Conservation (phyloP, 75 land plant species). For the Pinus taeda region DNA sequence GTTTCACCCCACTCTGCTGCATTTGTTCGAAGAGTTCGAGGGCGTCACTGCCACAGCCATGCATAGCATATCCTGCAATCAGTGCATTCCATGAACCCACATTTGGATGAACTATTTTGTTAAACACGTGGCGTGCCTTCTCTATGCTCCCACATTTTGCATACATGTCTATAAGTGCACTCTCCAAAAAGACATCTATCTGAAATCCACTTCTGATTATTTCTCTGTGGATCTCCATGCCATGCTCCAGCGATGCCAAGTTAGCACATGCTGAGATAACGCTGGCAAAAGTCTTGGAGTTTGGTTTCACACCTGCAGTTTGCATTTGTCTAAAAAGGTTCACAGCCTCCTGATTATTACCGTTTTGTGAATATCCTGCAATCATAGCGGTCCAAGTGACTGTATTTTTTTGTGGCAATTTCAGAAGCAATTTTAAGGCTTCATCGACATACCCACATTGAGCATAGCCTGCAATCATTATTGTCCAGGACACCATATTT, state of each 20-base stretch:
- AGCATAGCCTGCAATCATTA: slow-evolving; percentile 13
- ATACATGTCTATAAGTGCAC: slow-evolving; percentile 13
- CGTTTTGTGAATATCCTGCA: slow-evolving; percentile 11
- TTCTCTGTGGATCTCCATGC: slow-evolving; percentile 16
- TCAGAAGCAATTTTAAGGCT: slow-evolving; percentile 8
- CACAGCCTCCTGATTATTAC: slow-evolving; percentile 2
- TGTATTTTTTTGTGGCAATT: slow-evolving; percentile 4
- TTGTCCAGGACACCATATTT: slow-evolving; percentile 8
- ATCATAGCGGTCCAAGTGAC: slow-evolving; percentile 16
- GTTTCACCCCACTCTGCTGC: slow-evolving; percentile 6
- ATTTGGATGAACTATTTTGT: slow-evolving; percentile 5
- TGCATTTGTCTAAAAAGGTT: slow-evolving; percentile 13
- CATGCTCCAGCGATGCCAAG: slow-evolving; percentile 8
- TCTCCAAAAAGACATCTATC: slow-evolving; percentile 1
- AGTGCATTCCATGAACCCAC: slow-evolving; percentile 7
- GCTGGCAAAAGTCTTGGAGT: slow-evolving; percentile 6
- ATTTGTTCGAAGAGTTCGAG: slow-evolving; percentile 18
- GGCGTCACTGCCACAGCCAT: slow-evolving; percentile 16
- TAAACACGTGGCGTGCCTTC: background rate
- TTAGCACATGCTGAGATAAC: slow-evolving; percentile 17
- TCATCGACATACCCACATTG: background rate
- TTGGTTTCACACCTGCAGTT: slow-evolving; percentile 9
- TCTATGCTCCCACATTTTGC: slow-evolving; percentile 13
- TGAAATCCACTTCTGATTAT: slow-evolving; percentile 12
- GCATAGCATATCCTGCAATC: slow-evolving; percentile 25